Evolutionary conservation across 768 basidiomycete species (phyloP).

Genomic region (Agaricus blazei): DNA sequence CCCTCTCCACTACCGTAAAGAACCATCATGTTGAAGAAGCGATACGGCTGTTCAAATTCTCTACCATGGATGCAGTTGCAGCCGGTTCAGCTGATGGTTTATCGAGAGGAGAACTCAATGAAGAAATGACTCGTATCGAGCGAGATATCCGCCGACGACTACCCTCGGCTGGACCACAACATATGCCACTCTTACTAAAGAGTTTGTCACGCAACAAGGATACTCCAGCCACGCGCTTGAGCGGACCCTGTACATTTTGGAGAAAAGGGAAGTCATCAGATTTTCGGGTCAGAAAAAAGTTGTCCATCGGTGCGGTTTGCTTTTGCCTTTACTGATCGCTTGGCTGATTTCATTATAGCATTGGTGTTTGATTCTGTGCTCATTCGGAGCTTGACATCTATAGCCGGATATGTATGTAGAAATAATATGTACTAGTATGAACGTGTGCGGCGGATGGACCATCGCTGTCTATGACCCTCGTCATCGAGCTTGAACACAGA

Average conservation of each 20-base stretch:
- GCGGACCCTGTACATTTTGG: constrained; percentile 83
- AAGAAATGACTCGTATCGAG: constrained; percentile 89
- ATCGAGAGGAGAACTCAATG: constrained; percentile 86
- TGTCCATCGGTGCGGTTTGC: background rate
- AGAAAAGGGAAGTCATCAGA: constrained; percentile 92
- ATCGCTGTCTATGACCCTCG: background rate
- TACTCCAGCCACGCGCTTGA: constrained; percentile 90
- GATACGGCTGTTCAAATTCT: constrained; percentile 96
- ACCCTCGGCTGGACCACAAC: constrained; percentile 97
- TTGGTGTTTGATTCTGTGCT: constrained; percentile 4
- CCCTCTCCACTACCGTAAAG: constrained; percentile 79
- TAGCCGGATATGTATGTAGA: constrained; percentile 1
- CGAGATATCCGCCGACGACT: constrained; percentile 77
- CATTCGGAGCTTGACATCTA: background rate
- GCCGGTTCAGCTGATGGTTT: constrained; percentile 92
- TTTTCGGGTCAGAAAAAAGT: constrained; percentile 67
- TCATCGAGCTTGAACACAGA: background rate
- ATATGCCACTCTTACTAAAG: constrained; percentile 87
- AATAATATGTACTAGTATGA: constrained; percentile 7
- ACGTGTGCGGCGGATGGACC: background rate
- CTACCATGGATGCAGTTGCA: constrained; percentile 98
- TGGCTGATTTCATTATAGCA: constrained; percentile 1
- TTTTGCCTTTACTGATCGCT: background rate
- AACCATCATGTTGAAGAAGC: constrained; percentile 97
- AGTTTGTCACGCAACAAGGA: constrained; percentile 92